Percentiles rank a stretch among this genome's conserved stretches.
These are phyloP conservation scores for Thelephora ganbajun DNA, from an alignment of 768 basidiomycete genomes.

Conservation along the genomic window DNA sequence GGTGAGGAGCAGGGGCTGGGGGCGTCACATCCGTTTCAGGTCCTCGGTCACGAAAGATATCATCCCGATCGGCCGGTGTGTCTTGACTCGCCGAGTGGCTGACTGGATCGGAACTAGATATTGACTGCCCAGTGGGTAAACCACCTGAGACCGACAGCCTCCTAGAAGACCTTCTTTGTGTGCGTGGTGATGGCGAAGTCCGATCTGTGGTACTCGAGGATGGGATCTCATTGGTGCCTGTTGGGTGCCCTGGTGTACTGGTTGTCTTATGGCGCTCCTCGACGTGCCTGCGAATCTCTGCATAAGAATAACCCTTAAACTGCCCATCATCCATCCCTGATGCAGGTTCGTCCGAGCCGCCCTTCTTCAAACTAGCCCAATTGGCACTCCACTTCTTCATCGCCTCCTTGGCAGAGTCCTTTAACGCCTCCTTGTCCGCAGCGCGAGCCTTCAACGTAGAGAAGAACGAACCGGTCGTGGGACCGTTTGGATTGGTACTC, in stretches of 20 bases:
- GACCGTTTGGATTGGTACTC: background rate
- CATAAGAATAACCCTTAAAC: background rate
- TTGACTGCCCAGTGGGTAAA: background rate
- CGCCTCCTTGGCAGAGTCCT: constrained; percentile 74
- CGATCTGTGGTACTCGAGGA: background rate
- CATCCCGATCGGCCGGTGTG: background rate
- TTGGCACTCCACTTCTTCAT: constrained; percentile 88
- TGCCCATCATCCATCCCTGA: background rate
- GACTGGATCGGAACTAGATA: background rate
- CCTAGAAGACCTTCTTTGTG: background rate
- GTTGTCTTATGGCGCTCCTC: background rate
- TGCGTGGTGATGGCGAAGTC: background rate
- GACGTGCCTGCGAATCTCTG: background rate
- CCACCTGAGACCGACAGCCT: background rate
- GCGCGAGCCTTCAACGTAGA: constrained; percentile 67
- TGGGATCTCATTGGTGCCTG: background rate
- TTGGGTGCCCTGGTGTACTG: background rate
- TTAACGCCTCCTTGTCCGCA: constrained; percentile 73
- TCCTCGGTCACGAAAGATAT: background rate
- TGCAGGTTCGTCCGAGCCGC: constrained; percentile 12
- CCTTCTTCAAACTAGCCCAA: constrained; percentile 56
- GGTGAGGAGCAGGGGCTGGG: constrained; percentile 13
- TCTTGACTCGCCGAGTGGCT: background rate
- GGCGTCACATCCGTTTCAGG: background rate
- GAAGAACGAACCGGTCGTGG: constrained; percentile 48